phyloP scores from a whole-genome alignment of 2,329 filamentous ascomycete genomes.

The Phialophora macrospora region DNA sequence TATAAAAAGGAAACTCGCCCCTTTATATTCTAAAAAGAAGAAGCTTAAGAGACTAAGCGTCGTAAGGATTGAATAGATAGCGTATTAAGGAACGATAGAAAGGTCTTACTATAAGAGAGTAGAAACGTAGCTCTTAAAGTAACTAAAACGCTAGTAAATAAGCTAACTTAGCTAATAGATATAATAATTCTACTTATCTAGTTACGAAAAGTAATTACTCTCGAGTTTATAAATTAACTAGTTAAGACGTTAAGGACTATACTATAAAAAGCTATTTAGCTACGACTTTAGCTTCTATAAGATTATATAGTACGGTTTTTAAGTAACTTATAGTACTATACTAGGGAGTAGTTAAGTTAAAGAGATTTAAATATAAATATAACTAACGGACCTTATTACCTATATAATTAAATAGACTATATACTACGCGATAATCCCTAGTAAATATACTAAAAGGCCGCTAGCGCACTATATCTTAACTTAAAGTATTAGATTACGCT shows the following conservation, averaged over 20 bases:
- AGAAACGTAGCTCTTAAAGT: not conserved
- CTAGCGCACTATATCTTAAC: slow-evolving; percentile 5
- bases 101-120: not conserved
- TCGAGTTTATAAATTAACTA: too few species aligned
- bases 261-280: too few species aligned
- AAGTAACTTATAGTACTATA: not conserved
- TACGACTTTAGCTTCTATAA: not conserved
- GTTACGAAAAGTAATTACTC: not conserved
- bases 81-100: too few species aligned
- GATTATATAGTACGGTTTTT: not conserved
- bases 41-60: too few species aligned
- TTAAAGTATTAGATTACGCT: not conserved
- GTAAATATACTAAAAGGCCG: slow-evolving; percentile 5
- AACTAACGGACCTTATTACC: not conserved
- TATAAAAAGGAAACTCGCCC: too few species aligned
- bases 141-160: not conserved
- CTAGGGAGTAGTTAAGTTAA: not conserved
- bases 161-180: not conserved
- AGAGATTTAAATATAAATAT: not conserved
- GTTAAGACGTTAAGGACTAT: too few species aligned
- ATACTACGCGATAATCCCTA: not conserved
- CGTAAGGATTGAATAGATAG: too few species aligned
- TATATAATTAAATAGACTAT: not conserved
- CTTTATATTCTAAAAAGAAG: too few species aligned
- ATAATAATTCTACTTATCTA: not conserved